Conservation (phyloP, 75 land plant species). For the Larix kaempferi region DNA sequence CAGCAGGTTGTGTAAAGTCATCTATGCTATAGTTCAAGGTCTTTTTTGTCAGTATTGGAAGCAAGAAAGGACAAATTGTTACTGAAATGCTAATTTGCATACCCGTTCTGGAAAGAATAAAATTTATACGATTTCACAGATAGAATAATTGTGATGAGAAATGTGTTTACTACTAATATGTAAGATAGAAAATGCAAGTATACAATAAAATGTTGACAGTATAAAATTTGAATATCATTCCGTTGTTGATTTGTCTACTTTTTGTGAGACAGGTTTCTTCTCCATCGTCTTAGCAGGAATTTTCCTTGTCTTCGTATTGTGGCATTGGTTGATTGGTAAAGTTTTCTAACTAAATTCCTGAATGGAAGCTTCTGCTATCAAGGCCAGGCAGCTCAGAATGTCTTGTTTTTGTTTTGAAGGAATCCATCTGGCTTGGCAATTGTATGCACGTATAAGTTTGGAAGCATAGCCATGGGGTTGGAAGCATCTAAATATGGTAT, state of each 20-base stretch:
- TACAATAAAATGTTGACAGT: no score
- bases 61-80: no score
- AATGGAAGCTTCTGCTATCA: slow-evolving; percentile 4
- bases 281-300: slow-evolving; percentile 57
- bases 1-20: no score
- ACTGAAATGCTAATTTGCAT: no score
- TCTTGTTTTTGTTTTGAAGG: slow-evolving; percentile 35
- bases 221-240: neutral
- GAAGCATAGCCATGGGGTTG: slow-evolving; percentile 89
- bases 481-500: slow-evolving; percentile 92
- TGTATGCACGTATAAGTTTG: slow-evolving; percentile 91
- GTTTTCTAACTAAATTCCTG: neutral
- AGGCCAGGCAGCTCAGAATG: neutral
- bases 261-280: slow-evolving; percentile 55
- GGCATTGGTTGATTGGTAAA: slow-evolving; percentile 90
- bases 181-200: no score
- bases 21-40: no score
- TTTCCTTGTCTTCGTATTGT: slow-evolving; percentile 79
- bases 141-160: no score
- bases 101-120: no score
- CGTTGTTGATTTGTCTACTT: neutral
- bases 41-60: no score
- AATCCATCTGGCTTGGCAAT: slow-evolving; percentile 95
- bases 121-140: no score
- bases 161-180: no score